Evolutionary conservation across 2,329 filamentous ascomycete species (phyloP).

Genomic region (Colletotrichum sp.): DNA sequence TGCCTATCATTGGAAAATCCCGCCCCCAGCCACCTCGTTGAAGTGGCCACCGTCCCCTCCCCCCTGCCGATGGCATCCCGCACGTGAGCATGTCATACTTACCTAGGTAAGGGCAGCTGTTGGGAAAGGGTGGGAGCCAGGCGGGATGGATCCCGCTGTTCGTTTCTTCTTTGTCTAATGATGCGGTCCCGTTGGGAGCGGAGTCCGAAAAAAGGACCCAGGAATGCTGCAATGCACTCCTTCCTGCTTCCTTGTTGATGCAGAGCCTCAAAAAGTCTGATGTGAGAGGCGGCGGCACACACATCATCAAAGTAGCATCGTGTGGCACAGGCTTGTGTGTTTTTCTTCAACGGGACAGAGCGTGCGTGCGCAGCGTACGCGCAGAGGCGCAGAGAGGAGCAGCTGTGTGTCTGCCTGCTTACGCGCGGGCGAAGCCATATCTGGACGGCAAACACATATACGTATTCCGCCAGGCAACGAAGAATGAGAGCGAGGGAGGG

Average conservation of each 20-base stretch:
- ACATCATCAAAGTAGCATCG: background rate
- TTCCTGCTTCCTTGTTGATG: background rate
- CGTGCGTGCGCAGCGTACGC: background rate
- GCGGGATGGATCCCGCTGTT: background rate
- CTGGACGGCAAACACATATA: background rate
- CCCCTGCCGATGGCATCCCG: background rate
- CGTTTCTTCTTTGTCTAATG: background rate
- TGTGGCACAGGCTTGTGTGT: background rate
- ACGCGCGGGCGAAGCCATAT: background rate
- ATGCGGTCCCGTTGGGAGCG: background rate
- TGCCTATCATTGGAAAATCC: background rate
- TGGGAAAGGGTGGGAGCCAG: background rate
- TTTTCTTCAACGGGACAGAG: constrained; percentile 3
- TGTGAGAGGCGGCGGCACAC: background rate
- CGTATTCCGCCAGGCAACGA: background rate
- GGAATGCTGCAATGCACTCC: background rate
- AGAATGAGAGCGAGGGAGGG: background rate
- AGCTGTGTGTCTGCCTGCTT: background rate
- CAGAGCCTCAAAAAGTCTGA: constrained; percentile 16
- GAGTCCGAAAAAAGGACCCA: background rate
- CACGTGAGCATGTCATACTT: constrained; percentile 1
- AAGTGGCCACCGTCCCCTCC: background rate
- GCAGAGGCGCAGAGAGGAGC: background rate
- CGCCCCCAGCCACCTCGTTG: background rate
- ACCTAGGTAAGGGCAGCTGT: background rate